A percentile compares a stretch with the other conserved stretches of the same genome.
Evolutionary conservation across 495 filamentous ascomycete species (phyloP).

Genomic region (Jackrogersella multiformis): DNA sequence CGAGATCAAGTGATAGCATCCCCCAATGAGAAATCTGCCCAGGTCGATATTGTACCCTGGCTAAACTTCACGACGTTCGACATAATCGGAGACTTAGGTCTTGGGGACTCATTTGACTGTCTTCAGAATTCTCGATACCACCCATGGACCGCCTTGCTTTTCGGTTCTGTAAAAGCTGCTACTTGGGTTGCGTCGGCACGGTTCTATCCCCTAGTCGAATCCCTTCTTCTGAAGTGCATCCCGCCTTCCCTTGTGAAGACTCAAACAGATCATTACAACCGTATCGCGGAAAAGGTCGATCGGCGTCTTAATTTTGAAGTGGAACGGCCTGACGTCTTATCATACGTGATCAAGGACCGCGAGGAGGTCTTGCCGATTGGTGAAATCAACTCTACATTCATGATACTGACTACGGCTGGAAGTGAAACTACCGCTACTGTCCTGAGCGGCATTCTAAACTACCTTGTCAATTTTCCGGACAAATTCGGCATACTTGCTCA

Average conservation of each 20-base stretch:
- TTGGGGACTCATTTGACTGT: slow-evolving; percentile 62
- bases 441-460: slow-evolving; percentile 59
- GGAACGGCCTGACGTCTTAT: slow-evolving; percentile 40
- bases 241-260: slow-evolving; percentile 44
- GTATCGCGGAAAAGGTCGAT: slow-evolving; percentile 55
- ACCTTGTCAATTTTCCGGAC: slow-evolving; percentile 56
- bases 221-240: slow-evolving; percentile 43
- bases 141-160: slow-evolving; percentile 53
- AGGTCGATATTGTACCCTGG: slow-evolving; percentile 56
- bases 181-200: slow-evolving; percentile 42
- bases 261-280: slow-evolving; percentile 45
- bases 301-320: slow-evolving; percentile 46
- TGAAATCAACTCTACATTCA: slow-evolving; percentile 56
- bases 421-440: slow-evolving; percentile 67
- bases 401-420: slow-evolving; percentile 52
- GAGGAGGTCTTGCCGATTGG: slow-evolving; percentile 25
- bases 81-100: slow-evolving; percentile 66
- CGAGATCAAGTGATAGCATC: slow-evolving; percentile 19
- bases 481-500: slow-evolving; percentile 47
- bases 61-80: slow-evolving; percentile 67
- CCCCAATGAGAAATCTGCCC: neutral
- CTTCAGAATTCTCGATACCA: slow-evolving; percentile 56
- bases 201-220: slow-evolving; percentile 48
- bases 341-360: slow-evolving; percentile 20
- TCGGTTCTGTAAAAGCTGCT: slow-evolving; percentile 45